These are phyloP conservation scores for Diplodia mutila DNA, from an alignment of 2,329 filamentous ascomycete genomes.

Conservation along the genomic window DNA sequence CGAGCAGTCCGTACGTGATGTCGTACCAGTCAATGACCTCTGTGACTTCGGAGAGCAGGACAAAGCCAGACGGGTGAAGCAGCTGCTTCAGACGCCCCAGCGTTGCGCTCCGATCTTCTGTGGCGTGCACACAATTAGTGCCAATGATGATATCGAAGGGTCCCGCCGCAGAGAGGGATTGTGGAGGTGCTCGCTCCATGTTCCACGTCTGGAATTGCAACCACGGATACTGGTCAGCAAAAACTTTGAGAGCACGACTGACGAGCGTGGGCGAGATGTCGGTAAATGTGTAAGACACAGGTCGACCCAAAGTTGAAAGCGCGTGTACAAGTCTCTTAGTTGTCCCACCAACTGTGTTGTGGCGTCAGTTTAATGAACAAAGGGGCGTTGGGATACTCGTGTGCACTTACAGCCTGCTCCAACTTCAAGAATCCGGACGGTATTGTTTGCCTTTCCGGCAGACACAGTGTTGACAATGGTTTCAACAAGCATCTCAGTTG, in stretches of 20 bases:
- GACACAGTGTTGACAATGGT: not conserved
- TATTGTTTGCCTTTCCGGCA: not conserved
- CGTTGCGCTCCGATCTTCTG: slow-evolving; percentile 24
- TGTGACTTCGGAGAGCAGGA: slow-evolving; percentile 30
- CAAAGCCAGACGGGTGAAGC: slow-evolving; percentile 25
- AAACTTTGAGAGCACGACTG: not conserved
- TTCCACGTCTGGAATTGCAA: not conserved
- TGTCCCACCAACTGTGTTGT: not conserved
- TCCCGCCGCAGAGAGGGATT: too few species aligned
- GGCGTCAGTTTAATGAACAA: not conserved
- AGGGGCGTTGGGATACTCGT: not conserved
- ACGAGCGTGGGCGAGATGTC: slow-evolving; percentile 23
- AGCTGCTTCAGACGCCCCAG: slow-evolving; percentile 28
- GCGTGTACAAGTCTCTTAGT: not conserved
- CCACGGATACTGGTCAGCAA: not conserved
- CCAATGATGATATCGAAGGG: slow-evolving; percentile 28
- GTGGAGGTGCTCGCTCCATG: not conserved
- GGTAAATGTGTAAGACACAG: slow-evolving; percentile 24
- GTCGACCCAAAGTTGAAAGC: not conserved
- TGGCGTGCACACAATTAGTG: slow-evolving; percentile 33
- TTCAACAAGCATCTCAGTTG: slow-evolving; percentile 28
- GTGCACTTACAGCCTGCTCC: not conserved
- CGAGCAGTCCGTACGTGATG: slow-evolving; percentile 31
- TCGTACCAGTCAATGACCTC: slow-evolving; percentile 30
- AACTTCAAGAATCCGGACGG: not conserved